Evolutionary conservation across 2,329 filamentous ascomycete species (phyloP).

Genomic region (Cercospora nicotianae): DNA sequence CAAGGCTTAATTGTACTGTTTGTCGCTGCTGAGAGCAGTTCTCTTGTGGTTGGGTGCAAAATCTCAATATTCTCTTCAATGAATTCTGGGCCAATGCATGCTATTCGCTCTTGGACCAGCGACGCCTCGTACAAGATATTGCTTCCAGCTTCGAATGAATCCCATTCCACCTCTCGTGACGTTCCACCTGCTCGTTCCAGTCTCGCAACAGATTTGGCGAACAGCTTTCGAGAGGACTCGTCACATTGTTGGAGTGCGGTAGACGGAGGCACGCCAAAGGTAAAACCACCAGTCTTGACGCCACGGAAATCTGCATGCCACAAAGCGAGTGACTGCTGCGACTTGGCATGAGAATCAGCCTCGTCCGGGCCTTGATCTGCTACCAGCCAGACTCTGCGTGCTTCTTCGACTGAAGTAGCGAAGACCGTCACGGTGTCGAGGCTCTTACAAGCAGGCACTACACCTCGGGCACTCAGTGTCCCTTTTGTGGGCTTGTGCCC

Average conservation of each 20-base stretch:
- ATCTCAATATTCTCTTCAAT: conserved; percentile 40
- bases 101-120: conserved; percentile 58
- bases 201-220: conserved; percentile 45
- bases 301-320: conserved; percentile 38
- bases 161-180: conserved; percentile 50
- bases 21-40: conserved; percentile 47
- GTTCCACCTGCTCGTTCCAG: conserved; percentile 46
- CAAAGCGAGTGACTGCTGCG: conserved; percentile 37
- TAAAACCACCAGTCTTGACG: conserved; percentile 44
- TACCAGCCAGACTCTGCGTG: conserved; percentile 51
- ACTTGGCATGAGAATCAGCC: conserved; percentile 55
- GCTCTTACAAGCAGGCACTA: conserved; percentile 58
- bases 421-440: conserved; percentile 60
- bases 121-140: conserved; percentile 58
- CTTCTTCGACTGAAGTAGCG: conserved; percentile 51
- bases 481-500: conserved; percentile 54
- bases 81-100: conserved; percentile 45
- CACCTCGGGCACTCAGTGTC: conserved; percentile 51
- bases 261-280: conserved; percentile 51
- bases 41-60: conserved; percentile 53
- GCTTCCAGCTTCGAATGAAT: conserved; percentile 54
- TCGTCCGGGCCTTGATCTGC: conserved; percentile 50
- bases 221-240: conserved; percentile 45
- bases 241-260: conserved; percentile 47
- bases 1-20: conserved; percentile 45